Conservation (phyloP, 2,329 filamentous ascomycete species). For the Rhinocladiella similis region DNA sequence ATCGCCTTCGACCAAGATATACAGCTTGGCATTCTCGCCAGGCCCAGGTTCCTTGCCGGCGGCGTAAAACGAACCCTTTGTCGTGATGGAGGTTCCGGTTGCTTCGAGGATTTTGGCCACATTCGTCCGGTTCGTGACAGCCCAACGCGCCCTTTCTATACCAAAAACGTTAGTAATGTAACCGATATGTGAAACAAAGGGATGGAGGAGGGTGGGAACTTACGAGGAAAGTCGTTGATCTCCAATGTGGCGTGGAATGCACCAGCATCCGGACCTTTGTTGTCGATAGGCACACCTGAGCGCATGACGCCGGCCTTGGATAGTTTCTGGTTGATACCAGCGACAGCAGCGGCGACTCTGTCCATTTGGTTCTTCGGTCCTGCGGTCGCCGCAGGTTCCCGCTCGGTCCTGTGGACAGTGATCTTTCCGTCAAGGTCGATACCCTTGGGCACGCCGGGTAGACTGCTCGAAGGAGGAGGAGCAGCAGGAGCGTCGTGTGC, state of each 20-base stretch:
- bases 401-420: constrained; percentile 70
- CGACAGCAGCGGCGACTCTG: constrained; percentile 86
- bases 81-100: constrained; percentile 94
- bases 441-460: constrained; percentile 52
- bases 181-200: background rate
- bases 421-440: constrained; percentile 68
- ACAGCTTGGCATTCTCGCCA: constrained; percentile 84
- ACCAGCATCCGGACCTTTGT: constrained; percentile 95
- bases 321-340: constrained; percentile 85
- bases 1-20: constrained; percentile 96
- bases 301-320: constrained; percentile 87
- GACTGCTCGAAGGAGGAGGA: constrained; percentile 31
- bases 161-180: no score
- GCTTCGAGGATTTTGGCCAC: constrained; percentile 96
- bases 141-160: constrained; percentile 89
- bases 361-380: constrained; percentile 68
- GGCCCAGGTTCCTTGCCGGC: constrained; percentile 75
- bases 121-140: constrained; percentile 96
- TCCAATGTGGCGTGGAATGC: constrained; percentile 96
- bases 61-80: constrained; percentile 89
- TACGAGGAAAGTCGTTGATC: constrained; percentile 96
- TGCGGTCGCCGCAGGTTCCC: constrained; percentile 40
- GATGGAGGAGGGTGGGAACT: constrained; percentile 32
- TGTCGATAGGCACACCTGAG: constrained; percentile 92
- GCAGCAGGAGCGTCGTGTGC: constrained; percentile 53